Base-by-base conservation (phyloP, 1,139 yeast genomes). In the Chernovozyma aurita region DNA sequence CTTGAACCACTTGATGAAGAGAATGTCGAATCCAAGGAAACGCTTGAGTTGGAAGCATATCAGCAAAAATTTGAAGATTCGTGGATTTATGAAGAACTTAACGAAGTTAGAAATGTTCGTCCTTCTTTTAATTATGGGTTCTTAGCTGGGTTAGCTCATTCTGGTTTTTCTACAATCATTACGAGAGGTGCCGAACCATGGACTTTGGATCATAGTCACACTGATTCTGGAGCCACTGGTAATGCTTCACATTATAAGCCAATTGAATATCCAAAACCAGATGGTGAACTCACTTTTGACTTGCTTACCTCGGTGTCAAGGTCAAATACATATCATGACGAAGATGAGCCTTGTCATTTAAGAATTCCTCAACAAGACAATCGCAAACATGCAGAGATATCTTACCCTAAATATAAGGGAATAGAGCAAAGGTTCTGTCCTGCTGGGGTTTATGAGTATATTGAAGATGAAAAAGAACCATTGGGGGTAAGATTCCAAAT, bases 381-480 rank as follows among this genome's bases (percentile, higher is more conserved):
- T 50, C 64, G 73, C 18, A 67, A 73, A 42, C 97, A 90, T 57
- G 78, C 95, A 1, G 70, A 73, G 31, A 63, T 60, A 15, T 67
- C 87, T 20, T 92, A 76, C 62, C 88, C 94, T 17, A 77, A 72
- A 46, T 92, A 65, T 63, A 68, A 85, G 59, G 98, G 98, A 13
- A 71, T 92, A 15, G 98, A 92, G 60, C 81, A 79, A 53, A 70
- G 95, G 42, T 92, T 92, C 65, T 92, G 98, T 55, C 98, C 98
- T 7, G 98, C 98, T 17, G 98, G 98, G 18, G 98, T 92, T 11
- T 92, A 92, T 57, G 98, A 92, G 61, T 92, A 87, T 53, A 70
- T 87, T 18, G 83, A 83, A 42, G 94, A 85, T 52, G 79, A 74
- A 36, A 55, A 55, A 12, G 73, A 76, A 37, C 59, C 65, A 9